Evolutionary conservation across 371 early-diverging fungal genomes (phyloP), one percentile per base, ranked within the genome.

Genomic region (Thermomucor indicae-seudaticae): DNA sequence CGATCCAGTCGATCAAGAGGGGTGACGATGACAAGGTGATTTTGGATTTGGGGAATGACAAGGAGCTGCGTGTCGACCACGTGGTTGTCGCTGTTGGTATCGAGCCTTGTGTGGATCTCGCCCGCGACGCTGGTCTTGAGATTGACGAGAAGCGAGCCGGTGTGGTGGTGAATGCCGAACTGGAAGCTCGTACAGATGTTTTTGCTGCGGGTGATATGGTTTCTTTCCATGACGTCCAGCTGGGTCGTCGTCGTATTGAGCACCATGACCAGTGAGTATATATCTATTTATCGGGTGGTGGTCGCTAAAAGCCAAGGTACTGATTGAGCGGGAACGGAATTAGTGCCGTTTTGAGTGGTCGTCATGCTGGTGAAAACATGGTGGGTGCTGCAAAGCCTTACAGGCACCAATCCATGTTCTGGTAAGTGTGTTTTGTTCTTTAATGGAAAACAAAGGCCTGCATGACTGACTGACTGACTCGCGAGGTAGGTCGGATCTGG

Each of bases 161-260:
- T 43, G 85, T 89, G 29, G 72, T 83, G 23, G 86, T 85, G 32
- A 87, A 89, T 62, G 85, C 85, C 19, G 88, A 89, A 53, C 67
- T 89, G n/a, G 84, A 86, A 57, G 84, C 85, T 4, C 79, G 87
- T 42, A 65, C 62, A 23, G 82, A 86, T 55, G 86, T 89, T 17
- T 89, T 75, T 67, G 84, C 74, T 49, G 90, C 90, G 38, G 90
- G 90, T 50, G 90, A 89, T 55, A 83, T 82, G 65, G 77, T 79
- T 8, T 81, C 81, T 1, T 89, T 78, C 78, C 84, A 88, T 55
- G 90, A 89, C 58, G 64, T 81, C n/a, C 78, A 80, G 19, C 66
- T 89, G 6, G 88, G 90, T 30, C 80, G 87, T 48, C 81, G 90
- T 30, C 82, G 90, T 51, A 83, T 87, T 24, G 89, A 89, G 61